phyloP scores from a whole-genome alignment of 495 filamentous ascomycete genomes.

The Ascobolus immersus region DNA sequence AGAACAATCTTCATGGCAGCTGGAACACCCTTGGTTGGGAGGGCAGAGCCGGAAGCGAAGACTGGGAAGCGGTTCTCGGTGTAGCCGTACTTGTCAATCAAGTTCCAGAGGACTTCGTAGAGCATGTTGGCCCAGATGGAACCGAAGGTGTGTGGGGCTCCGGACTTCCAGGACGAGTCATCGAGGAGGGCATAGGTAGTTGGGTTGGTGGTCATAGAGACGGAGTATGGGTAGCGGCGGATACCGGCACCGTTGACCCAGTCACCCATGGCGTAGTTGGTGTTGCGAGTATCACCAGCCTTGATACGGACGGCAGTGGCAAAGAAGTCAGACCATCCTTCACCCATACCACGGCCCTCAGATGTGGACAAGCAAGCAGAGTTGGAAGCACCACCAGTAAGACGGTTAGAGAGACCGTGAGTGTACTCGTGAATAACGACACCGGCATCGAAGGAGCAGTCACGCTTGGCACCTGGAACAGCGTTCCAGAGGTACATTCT shows the following conservation, averaged over 20 bases:
- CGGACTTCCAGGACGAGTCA: conserved; percentile 9
- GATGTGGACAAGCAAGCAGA: conserved; percentile 21
- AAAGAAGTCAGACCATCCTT: conserved; percentile 31
- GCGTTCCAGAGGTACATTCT: conserved; percentile 24
- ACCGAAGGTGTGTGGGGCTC: conserved; percentile 23
- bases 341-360: conserved; percentile 29
- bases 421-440: conserved; percentile 19
- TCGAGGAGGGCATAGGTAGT: conserved; percentile 22
- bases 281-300: conserved; percentile 21
- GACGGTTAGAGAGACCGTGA: conserved; percentile 24
- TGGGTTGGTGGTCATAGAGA: conserved; percentile 22
- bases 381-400: conserved; percentile 29
- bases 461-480: conserved; percentile 17
- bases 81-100: conserved; percentile 27
- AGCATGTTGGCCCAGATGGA: conserved; percentile 28
- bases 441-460: conserved; percentile 23
- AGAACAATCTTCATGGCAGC: conserved; percentile 26
- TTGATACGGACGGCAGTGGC: conserved; percentile 26
- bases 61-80: conserved; percentile 19
- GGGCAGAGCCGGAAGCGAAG: conserved; percentile 18
- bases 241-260: conserved; percentile 23
- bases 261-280: conserved; percentile 22
- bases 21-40: conserved; percentile 26
- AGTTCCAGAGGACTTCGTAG: conserved; percentile 28
- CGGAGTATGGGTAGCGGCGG: conserved; percentile 26